Percentiles rank a stretch among this genome's conserved stretches.
These are phyloP conservation scores for barrel medic (Medicago truncatula) DNA, from an alignment of 306 rosid species.

Conservation along the genomic window MtrunA17r5.0-ANR NC_053043.1:35665001-35665500, in stretches of 20 bases:
- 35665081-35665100: not conserved
- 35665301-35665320: not conserved
- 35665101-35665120: not conserved
- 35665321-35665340: not conserved
- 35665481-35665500: too few relatives aligned
- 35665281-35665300: not conserved
- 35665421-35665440: too few relatives aligned
- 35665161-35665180: not conserved
- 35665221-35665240: not conserved
- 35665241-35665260: not conserved
- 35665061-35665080: not conserved
- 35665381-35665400: too few relatives aligned
- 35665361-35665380: too few relatives aligned
- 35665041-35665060: not conserved
- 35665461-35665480: too few relatives aligned
- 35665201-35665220: not conserved
- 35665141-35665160: not conserved
- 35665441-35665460: too few relatives aligned
- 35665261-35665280: not conserved
- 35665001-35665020: not conserved
- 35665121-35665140: not conserved
- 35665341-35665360: too few relatives aligned
- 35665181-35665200: not conserved
- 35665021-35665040: not conserved
- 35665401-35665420: too few relatives aligned